phyloP scores from a whole-genome alignment of 331 rosid genomes.

The Prunus yedoensis region DNA sequence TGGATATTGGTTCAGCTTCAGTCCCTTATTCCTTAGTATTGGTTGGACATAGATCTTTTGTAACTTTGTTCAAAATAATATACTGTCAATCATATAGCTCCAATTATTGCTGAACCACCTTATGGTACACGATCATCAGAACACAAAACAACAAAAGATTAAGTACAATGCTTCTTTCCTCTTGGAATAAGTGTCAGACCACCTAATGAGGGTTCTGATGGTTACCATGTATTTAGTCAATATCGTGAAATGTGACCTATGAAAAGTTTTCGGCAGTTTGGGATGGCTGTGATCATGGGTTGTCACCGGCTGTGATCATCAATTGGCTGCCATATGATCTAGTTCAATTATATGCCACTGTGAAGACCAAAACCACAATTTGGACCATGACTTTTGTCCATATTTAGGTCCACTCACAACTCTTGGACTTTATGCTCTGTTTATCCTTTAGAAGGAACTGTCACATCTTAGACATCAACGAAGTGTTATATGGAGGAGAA shows the following conservation, averaged over 20 bases:
- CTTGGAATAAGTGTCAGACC: conserved; percentile 8
- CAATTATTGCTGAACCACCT: conserved; percentile 15
- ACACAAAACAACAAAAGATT: conserved; percentile 5
- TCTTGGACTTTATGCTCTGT: conserved; percentile 2
- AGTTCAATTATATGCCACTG: conserved; percentile 21
- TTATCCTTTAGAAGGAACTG: conserved; percentile 17
- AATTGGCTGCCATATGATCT: neutral
- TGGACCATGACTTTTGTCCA: conserved; percentile 21
- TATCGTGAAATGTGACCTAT: conserved; percentile 19
- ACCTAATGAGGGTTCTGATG: conserved; percentile 11
- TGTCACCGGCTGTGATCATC: too few relatives aligned
- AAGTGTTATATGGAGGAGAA: conserved; percentile 8
- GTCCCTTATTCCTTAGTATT: neutral
- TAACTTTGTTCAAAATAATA: neutral
- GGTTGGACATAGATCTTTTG: neutral
- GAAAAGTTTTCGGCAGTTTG: conserved; percentile 1
- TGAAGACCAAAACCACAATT: conserved; percentile 20
- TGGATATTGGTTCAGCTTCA: conserved; percentile 10
- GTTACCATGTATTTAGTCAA: conserved; percentile 16
- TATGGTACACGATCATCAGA: conserved; percentile 16
- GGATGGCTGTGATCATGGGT: too few relatives aligned
- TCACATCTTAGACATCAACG: conserved; percentile 20
- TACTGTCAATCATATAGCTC: conserved; percentile 1
- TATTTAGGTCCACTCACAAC: conserved; percentile 25
- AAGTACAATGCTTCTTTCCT: conserved; percentile 9